Base-by-base conservation (phyloP, 176 grass and related monocot species). In the Rhipidocladum racemiflorum region DNA sequence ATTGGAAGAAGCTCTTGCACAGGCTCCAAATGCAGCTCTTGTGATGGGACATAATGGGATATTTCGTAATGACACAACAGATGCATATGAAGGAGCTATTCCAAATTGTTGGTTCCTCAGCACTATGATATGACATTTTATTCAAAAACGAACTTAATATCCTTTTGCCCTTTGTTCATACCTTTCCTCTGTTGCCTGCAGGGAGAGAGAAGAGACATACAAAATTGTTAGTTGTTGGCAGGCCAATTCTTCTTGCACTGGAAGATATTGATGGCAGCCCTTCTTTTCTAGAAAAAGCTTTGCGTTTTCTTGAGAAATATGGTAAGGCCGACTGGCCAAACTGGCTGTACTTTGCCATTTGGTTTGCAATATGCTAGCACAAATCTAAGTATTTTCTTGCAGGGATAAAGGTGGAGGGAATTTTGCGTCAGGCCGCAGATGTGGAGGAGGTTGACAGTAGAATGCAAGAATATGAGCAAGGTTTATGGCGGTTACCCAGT, bases 31-130 rank as follows among this genome's bases (percentile, higher is more conserved):
- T 89, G 97, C 93, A 82, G 97, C 89, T 91, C 97, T 99, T 85
- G 97, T 96, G 64, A 99, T 96, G 89, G 97, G 97, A 32, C 93
- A 99, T 74, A 96, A 99, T 93, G 93, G 97, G 39, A 99, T 99
- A 86, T 99, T 99, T 88, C 91, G 81, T 82, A 99, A 92, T 75
- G 89, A 93, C 68, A 93, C 90, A 85, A 28, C 87, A 83, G 93
- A 99, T 77, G 77, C 88, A 82, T 99, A 90, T 74, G 97, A 99
- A 88, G 93, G 89, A 82, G 84, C 97, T 90, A 77, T 88, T 79
- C 91, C 85, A 50, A 92, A 94, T 70, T 94, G 94, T 97, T 83
- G 69, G 89, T 88, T 80, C 75, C 86, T 79, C 72, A 79, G 29
- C 64, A 70, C 70, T 82, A 74, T 65, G 15, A 40, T 64, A 40